Base-by-base conservation (phyloP, 140 eudicot species). In the Flaveria floridana region DNA sequence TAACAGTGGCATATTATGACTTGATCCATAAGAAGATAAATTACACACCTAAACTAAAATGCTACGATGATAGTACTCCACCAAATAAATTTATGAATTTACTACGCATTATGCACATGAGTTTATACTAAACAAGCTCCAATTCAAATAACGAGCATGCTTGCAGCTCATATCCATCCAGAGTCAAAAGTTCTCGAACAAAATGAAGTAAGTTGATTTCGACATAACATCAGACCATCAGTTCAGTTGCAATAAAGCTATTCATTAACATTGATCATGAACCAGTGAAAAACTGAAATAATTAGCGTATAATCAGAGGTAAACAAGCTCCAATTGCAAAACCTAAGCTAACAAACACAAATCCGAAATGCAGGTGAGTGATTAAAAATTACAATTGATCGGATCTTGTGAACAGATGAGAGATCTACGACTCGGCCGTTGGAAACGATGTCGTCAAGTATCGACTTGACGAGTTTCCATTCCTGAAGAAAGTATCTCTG, bases 401-500 rank as follows among this genome's bases (percentile, higher is more conserved):
- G 91, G 87, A 93, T 93, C 86, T 85, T 90, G 86, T 78, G 84
- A 18, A 87, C 99, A 28, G 91, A 74, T 7, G 91, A 84, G 80
- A 87, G 83, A 88, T 88, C 96, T 76, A 84, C 51, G 80, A 87
- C 90, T 58, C 86, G 77, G 68, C 85, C 87, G 37, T 70, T 71
- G 26, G 96, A 85, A 71, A 94, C 79, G 84, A 94, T 94, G 76
- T 85, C 82, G 87, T 88, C 85, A 7, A 94, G 84, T 55, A 88
- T 80, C 20, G 96, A 88, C 81, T 87, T 90, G 78, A 94, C 97
- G 74, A 81, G 80, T 75, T 86, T 84, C 98, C 98, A 93, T 78
- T 93, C 98, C n/a, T 74, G 89, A 7, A 93, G 87, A 57, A 93
- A 93, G 85, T 86, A 93, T 72, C 87, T 83, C 61, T 90, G 91